These are phyloP conservation scores for Salmacisia buchloeana DNA, from an alignment of 1,284 basidiomycete species.

Conservation along the genomic window DNA sequence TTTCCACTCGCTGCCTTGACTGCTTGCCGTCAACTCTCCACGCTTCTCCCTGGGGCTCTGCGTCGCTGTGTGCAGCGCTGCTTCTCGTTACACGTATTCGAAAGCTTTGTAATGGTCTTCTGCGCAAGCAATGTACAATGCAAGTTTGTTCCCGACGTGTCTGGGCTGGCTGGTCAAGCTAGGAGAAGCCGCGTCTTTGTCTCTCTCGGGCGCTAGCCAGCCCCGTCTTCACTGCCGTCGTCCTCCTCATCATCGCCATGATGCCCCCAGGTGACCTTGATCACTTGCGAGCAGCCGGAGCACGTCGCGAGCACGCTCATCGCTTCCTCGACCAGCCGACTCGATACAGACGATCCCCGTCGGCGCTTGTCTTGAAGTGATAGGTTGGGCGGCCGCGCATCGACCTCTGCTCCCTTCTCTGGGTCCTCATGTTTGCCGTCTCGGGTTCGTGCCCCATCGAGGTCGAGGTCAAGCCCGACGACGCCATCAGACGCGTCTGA, in stretches of 20 bases:
- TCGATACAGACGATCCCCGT: too few relatives aligned
- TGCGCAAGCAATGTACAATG: too few relatives aligned
- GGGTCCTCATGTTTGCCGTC: not conserved
- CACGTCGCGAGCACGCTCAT: conserved; percentile 1
- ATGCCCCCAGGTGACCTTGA: conserved; percentile 2
- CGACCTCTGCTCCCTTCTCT: not conserved
- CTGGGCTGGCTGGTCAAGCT: too few relatives aligned
- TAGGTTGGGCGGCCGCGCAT: too few relatives aligned
- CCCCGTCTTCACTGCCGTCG: not conserved
- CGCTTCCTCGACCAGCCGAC: not conserved
- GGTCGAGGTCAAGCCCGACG: not conserved
- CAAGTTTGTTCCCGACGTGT: too few relatives aligned
- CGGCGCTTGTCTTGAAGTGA: too few relatives aligned
- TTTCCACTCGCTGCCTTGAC: conserved; percentile 4
- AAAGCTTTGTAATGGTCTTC: too few relatives aligned
- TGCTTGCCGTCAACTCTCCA: too few relatives aligned
- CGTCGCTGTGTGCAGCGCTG: too few relatives aligned
- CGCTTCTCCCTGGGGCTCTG: too few relatives aligned
- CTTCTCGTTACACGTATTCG: too few relatives aligned
- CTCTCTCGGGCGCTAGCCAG: not conserved
- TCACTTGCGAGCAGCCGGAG: conserved; percentile 2
- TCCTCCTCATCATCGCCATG: not conserved
- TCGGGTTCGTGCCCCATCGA: not conserved
- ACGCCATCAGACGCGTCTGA: not conserved
- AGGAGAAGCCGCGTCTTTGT: too few relatives aligned